phyloP scores from a whole-genome alignment of 148 eudicot species.

The Camellia lanceoleosa region DNA sequence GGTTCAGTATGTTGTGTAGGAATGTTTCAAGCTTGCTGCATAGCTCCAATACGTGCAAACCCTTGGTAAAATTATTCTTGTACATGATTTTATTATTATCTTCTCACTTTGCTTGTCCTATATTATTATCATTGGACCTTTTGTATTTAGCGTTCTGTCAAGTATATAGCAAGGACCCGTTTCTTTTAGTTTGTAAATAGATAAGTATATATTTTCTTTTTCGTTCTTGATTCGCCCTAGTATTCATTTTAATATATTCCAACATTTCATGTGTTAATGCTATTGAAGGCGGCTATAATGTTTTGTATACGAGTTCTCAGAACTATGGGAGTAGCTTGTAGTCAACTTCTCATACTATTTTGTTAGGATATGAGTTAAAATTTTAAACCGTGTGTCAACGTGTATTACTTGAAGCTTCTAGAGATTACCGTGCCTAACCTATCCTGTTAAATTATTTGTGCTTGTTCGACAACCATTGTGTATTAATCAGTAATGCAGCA shows the following conservation, averaged over 20 bases:
- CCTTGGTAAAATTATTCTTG: slow-evolving; percentile 6
- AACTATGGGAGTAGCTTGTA: too few relatives aligned
- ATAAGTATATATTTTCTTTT: neutral
- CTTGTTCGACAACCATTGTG: too few relatives aligned
- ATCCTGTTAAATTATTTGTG: too few relatives aligned
- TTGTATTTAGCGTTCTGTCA: neutral
- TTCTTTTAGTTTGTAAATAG: neutral
- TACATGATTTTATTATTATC: neutral
- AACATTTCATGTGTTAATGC: too few relatives aligned
- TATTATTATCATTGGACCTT: neutral
- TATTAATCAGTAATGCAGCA: too few relatives aligned
- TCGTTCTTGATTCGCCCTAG: neutral
- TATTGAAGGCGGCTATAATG: too few relatives aligned
- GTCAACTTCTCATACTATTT: too few relatives aligned
- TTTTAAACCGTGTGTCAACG: too few relatives aligned
- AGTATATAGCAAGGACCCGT: neutral
- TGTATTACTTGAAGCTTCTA: too few relatives aligned
- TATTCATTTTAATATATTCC: neutral
- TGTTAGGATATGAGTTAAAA: neutral
- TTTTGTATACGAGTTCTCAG: too few relatives aligned
- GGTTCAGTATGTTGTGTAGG: slow-evolving; percentile 3
- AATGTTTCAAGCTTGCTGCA: slow-evolving; percentile 7
- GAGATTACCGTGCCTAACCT: too few relatives aligned
- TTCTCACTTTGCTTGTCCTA: neutral
- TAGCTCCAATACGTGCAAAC: slow-evolving; percentile 6